Evolutionary conservation across 2,329 filamentous ascomycete species (phyloP).

Genomic region (Nemania serpens): DNA sequence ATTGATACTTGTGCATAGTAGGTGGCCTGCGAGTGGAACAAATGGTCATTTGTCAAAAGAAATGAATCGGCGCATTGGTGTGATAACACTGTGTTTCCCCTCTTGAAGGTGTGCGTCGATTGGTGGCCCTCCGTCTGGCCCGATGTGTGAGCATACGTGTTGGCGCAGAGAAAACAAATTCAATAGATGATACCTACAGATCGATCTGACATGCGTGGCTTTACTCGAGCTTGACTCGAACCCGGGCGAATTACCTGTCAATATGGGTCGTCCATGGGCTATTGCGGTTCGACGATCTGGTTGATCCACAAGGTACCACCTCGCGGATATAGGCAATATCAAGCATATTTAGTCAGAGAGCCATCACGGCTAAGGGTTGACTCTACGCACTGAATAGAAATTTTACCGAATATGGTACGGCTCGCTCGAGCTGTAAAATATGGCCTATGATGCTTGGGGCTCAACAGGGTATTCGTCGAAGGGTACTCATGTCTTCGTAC

Average conservation of each 20-base stretch:
- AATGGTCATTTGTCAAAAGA: conserved; percentile 15
- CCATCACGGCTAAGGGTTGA: neutral
- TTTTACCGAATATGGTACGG: no score
- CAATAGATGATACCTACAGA: neutral
- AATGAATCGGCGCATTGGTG: conserved; percentile 16
- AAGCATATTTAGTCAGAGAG: neutral
- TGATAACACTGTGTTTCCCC: neutral
- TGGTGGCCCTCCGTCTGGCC: neutral
- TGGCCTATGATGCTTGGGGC: no score
- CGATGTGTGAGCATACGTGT: neutral
- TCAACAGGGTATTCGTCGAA: no score
- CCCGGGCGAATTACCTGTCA: neutral
- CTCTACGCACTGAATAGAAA: neutral
- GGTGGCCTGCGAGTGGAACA: conserved; percentile 29
- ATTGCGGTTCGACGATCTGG: neutral
- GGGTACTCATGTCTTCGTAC: no score
- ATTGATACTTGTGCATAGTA: conserved; percentile 35
- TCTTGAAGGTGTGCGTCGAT: neutral
- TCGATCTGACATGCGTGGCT: neutral
- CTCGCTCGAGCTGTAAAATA: no score
- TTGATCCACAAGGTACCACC: neutral
- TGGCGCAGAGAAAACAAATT: neutral
- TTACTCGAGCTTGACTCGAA: neutral
- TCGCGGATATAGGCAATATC: neutral
- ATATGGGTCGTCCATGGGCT: neutral